Conservation (phyloP, 768 basidiomycete genomes). For the Tricholoma terreum region DNA sequence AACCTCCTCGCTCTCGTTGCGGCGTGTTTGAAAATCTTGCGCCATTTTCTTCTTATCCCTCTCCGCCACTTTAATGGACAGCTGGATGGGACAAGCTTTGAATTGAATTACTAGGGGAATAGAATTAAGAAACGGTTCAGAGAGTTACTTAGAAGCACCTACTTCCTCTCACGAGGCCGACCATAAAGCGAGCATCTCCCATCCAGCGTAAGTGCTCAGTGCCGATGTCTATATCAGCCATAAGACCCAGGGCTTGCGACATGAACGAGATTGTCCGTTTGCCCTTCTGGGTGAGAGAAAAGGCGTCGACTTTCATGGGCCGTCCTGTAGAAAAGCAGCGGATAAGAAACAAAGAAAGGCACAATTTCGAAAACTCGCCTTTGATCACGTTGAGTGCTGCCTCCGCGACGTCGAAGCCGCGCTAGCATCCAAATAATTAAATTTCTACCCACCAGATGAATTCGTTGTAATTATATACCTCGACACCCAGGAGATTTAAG, state of each 20-base stretch:
- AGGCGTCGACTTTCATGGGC: constrained; percentile 74
- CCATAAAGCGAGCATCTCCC: constrained; percentile 76
- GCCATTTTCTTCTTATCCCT: constrained; percentile 73
- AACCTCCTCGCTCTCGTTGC: constrained; percentile 18
- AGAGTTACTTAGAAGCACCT: constrained; percentile 18
- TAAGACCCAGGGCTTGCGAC: constrained; percentile 78
- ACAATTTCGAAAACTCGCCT: constrained; percentile 39
- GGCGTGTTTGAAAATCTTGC: constrained; percentile 41
- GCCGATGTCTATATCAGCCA: constrained; percentile 82
- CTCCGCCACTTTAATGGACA: constrained; percentile 69
- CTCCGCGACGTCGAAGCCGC: constrained; percentile 67
- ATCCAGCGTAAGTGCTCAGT: constrained; percentile 87
- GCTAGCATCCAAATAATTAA: constrained; percentile 30
- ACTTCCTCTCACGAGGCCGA: constrained; percentile 72
- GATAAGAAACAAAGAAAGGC: background rate
- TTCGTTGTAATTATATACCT: constrained; percentile 38
- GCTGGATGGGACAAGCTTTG: constrained; percentile 63
- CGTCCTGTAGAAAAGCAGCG: constrained; percentile 43
- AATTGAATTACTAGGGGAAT: constrained; percentile 44
- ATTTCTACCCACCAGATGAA: background rate
- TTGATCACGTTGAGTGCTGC: constrained; percentile 80
- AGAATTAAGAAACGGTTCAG: background rate
- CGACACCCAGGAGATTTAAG: constrained; percentile 68
- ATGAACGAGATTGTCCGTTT: constrained; percentile 73
- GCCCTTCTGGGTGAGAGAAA: constrained; percentile 68